phyloP scores from a whole-genome alignment of 345 rosid species.

The Lepidium didymum region DNA sequence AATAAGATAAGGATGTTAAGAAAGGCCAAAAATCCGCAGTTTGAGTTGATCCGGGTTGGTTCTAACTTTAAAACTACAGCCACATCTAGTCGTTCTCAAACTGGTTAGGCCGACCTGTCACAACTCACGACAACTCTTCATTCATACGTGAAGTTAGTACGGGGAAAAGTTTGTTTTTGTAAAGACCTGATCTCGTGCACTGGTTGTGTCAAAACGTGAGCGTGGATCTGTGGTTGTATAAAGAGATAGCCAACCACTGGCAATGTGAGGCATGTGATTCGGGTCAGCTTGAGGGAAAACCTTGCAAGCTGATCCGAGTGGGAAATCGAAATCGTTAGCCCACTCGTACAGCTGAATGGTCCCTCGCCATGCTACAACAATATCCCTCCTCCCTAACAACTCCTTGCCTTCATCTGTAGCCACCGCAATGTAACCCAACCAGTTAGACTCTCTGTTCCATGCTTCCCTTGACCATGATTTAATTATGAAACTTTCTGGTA shows the following conservation, averaged over 20 bases:
- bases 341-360: slow-evolving; percentile 32
- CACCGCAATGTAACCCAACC: slow-evolving; percentile 45
- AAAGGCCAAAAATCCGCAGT: not conserved
- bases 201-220: slow-evolving; percentile 29
- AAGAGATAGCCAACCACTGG: slow-evolving; percentile 34
- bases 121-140: not conserved
- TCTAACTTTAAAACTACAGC: not conserved
- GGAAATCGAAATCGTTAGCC: slow-evolving; percentile 26
- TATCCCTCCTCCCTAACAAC: slow-evolving; percentile 44
- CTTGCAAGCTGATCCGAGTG: slow-evolving; percentile 27
- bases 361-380: slow-evolving; percentile 49
- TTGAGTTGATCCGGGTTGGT: not conserved
- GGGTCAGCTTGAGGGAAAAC: slow-evolving; percentile 18
- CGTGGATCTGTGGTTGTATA: slow-evolving; percentile 24
- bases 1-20: not conserved
- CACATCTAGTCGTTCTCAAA: not conserved
- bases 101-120: not conserved
- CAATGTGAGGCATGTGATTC: slow-evolving; percentile 14
- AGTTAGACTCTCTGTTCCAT: slow-evolving; percentile 33
- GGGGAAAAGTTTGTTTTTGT: not conserved
- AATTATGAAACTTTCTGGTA: slow-evolving; percentile 34
- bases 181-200: slow-evolving; percentile 42
- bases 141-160: not conserved
- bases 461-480: slow-evolving; percentile 30
- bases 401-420: slow-evolving; percentile 41